Conservation (phyloP, 2,329 filamentous ascomycete species). For the Botrytis cinerea region DNA sequence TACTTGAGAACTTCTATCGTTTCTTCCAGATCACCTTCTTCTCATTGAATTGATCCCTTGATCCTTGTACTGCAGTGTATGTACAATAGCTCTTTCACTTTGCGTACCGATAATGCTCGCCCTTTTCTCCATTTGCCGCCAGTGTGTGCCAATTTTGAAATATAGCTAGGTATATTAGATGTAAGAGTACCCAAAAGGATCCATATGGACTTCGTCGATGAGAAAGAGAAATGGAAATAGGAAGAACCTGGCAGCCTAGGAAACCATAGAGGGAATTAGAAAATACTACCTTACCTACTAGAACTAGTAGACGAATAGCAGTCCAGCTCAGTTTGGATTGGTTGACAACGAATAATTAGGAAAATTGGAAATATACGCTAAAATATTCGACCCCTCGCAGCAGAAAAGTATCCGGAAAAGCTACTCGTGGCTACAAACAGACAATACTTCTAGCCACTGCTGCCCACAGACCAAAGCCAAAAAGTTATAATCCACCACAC, state of each 20-base stretch:
- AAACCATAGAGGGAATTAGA: background rate
- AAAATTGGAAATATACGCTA: conserved; percentile 4
- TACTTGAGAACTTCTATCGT: conserved; percentile 1
- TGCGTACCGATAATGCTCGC: background rate
- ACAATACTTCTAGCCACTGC: background rate
- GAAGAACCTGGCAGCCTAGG: conserved; percentile 15
- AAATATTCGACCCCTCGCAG: conserved; percentile 18
- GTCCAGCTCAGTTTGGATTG: background rate
- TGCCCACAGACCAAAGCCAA: background rate
- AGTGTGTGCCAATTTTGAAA: conserved; percentile 8
- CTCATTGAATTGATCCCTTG: background rate
- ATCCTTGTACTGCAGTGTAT: conserved; percentile 4
- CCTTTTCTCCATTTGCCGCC: conserved; percentile 3
- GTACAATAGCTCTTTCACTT: background rate
- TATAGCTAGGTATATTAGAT: background rate
- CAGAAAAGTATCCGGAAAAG: conserved; percentile 16
- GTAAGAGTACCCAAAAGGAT: background rate
- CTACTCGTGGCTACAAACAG: background rate
- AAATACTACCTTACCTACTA: background rate
- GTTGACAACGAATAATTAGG: conserved; percentile 8
- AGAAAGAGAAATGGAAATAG: conserved; percentile 6
- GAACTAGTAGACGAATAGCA: conserved; percentile 6
- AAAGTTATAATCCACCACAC: background rate
- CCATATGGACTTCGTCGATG: background rate
- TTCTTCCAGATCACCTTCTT: conserved; percentile 6